Evolutionary conservation across 805 yeast genomes (phyloP).

Genomic region (Torulaspora delbrueckii): DNA sequence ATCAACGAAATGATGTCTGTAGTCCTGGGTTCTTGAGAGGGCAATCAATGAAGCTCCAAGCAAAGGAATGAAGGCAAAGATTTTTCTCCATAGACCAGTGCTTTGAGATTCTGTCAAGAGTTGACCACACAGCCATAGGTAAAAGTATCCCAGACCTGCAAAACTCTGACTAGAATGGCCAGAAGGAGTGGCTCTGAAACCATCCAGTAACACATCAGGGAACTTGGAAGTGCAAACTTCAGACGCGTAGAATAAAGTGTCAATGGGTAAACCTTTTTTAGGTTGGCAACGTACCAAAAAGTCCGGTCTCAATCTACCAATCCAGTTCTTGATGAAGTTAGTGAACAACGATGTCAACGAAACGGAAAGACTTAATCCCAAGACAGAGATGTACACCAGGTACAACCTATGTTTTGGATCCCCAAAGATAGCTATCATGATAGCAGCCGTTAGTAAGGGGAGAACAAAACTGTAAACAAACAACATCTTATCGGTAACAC

Average conservation of each 20-base stretch:
- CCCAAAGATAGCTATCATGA: conserved; percentile 36
- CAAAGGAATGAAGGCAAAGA: conserved; percentile 50
- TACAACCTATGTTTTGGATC: conserved; percentile 52
- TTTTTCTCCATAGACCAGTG: conserved; percentile 60
- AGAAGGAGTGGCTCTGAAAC: conserved; percentile 77
- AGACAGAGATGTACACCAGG: conserved; percentile 54
- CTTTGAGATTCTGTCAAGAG: conserved; percentile 43
- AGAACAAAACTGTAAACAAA: conserved; percentile 48
- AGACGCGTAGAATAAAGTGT: conserved; percentile 51
- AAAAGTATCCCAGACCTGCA: conserved; percentile 58
- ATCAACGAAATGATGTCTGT: conserved; percentile 89
- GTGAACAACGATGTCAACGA: conserved; percentile 60
- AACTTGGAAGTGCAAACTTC: conserved; percentile 62
- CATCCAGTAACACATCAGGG: conserved; percentile 48
- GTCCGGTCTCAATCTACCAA: conserved; percentile 92
- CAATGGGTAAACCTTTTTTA: conserved; percentile 48
- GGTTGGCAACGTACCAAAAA: conserved; percentile 83
- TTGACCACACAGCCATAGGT: conserved; percentile 68
- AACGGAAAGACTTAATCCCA: conserved; percentile 63
- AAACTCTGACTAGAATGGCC: conserved; percentile 75
- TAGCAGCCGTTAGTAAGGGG: conserved; percentile 40
- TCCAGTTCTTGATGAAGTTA: conserved; percentile 71
- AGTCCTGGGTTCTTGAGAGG: conserved; percentile 81
- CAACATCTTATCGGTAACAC: conserved; percentile 56
- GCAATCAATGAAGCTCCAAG: conserved; percentile 75